These are phyloP conservation scores for Trichoderma reesei DNA, from an alignment of 495 filamentous ascomycete species.

Conservation along the genomic window DNA sequence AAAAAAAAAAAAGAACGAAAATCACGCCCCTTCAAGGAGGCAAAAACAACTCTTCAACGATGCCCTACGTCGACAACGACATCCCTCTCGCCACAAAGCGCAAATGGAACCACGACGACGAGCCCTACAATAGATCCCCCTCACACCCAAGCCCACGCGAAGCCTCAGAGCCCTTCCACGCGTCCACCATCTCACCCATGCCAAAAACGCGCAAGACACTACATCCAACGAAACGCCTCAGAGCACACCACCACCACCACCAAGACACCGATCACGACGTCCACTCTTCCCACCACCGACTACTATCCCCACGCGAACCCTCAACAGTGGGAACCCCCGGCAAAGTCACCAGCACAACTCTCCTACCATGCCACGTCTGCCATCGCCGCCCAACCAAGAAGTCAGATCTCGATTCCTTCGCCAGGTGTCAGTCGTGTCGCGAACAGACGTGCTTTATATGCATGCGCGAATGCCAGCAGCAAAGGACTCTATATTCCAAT, in stretches of 20 bases:
- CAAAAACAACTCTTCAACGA: not conserved
- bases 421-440: constrained; percentile 37
- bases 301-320: not conserved
- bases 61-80: not conserved
- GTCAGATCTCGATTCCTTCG: constrained; percentile 38
- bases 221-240: not conserved
- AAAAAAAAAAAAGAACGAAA: too few relatives aligned
- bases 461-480: constrained; percentile 31
- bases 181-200: not conserved
- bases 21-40: not conserved
- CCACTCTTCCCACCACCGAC: not conserved
- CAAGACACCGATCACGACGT: not conserved
- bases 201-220: not conserved
- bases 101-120: not conserved
- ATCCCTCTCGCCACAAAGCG: not conserved
- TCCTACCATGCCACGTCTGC: constrained; percentile 40
- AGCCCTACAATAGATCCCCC: not conserved
- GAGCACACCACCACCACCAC: not conserved
- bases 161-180: too few relatives aligned
- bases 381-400: constrained; percentile 37
- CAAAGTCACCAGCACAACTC: constrained; percentile 12
- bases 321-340: not conserved
- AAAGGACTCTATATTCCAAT: constrained; percentile 20
- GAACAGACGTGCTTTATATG: constrained; percentile 38
- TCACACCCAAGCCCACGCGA: not conserved